Base-by-base conservation (phyloP, 2,329 filamentous ascomycete species). In the Fusarium caatingaense region DNA sequence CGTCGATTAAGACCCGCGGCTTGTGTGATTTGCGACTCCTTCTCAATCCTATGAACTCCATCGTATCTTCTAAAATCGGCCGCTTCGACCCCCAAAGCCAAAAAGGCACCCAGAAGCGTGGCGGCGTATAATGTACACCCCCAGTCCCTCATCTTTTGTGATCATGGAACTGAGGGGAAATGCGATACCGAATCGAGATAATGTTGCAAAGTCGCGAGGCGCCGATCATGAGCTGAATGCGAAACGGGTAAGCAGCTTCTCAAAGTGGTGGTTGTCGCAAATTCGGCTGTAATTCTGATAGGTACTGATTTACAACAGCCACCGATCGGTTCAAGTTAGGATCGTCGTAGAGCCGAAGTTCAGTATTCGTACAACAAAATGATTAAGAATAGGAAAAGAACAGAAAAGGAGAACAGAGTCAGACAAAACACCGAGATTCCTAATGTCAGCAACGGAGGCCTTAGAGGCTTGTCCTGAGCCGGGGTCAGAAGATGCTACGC, bases 1-100 rank as follows among this genome's bases (percentile, higher is more conserved):
- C 69, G 61, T 34, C 51, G 63, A 15, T 16, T 59, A 20, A 78
- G 47, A 3, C 62, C 59, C 20, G 73, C 59, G 18, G 60, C 49
- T 11, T 68, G 61, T 16, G 75, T 77, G 18, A 74, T 72, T 32
- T 72, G 70, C 10, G 72, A 64, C 55, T 58, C 66, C 68, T 79
- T 80, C 58, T 74, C 73, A 28, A 78, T 51, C 27, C 76, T 65
- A 48, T 80, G 78, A 47, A 79, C 54, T 8, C 76, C 77, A 59
- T 79, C 78, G 21, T 68, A 58, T 56, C 73, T 69, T 57, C 62
- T 79, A 45, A 76, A 72, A 2, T 78, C 76, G 32, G 67, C 66
- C n/a, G 76, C 76, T 27, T 64, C 64, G 27, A 69, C 50, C 48
- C 49, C 57, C 50, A 56, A 60, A 40, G 56, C 64, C 72, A 65